These are phyloP conservation scores for Dactylellina sp. DNA, from an alignment of 2,329 filamentous ascomycete genomes.

Conservation along the genomic window DNA sequence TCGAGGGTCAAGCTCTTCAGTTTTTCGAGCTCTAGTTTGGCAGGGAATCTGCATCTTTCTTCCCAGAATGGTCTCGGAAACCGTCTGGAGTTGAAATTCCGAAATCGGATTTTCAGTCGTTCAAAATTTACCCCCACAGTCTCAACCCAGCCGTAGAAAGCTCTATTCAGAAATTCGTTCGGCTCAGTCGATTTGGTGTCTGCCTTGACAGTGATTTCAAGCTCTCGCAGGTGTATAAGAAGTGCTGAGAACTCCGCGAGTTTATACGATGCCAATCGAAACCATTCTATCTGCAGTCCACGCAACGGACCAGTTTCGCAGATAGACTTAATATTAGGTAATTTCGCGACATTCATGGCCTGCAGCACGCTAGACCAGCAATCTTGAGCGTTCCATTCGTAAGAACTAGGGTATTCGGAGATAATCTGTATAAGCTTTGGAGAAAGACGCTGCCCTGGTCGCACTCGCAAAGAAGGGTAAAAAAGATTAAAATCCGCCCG, in stretches of 20 bases:
- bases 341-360: not conserved
- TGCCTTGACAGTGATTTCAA: not conserved
- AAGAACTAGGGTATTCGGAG: too few species aligned
- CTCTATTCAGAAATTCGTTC: not conserved
- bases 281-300: conserved; percentile 13
- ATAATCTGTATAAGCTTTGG: too few species aligned
- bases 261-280: not conserved
- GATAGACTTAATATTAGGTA: not conserved
- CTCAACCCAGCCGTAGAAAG: not conserved
- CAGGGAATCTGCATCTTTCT: not conserved
- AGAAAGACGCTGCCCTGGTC: conserved; percentile 4
- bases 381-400: not conserved
- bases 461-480: conserved; percentile 8
- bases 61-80: not conserved
- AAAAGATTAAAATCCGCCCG: conserved; percentile 22
- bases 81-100: not conserved
- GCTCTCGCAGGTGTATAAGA: not conserved
- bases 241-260: too few species aligned
- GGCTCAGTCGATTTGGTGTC: too few species aligned
- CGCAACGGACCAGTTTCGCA: not conserved
- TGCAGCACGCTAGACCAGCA: not conserved
- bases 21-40: not conserved
- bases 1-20: not conserved
- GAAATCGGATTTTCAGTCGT: not conserved
- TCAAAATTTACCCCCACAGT: not conserved